phyloP scores from a whole-genome alignment of 352 stramenopile species.

The Phytopythium cucurbitacearum region DNA sequence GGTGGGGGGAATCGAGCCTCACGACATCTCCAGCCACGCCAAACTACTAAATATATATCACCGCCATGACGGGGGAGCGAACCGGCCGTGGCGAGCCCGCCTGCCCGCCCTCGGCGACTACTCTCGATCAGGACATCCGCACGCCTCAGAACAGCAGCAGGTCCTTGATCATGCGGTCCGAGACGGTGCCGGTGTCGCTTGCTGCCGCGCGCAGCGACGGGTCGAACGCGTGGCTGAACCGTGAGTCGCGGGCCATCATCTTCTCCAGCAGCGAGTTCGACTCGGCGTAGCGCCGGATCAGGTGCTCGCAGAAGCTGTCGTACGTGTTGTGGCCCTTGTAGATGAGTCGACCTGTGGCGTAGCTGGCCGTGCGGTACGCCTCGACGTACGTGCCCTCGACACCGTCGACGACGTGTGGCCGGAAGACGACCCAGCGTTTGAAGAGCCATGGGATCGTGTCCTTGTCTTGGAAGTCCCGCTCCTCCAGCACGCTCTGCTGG shows the following conservation, averaged over 20 bases:
- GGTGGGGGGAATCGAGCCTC: no score
- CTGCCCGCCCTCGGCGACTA: slow-evolving; percentile 6
- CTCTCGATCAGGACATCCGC: slow-evolving; percentile 9
- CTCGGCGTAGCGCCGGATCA: slow-evolving; percentile 84
- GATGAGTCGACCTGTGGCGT: slow-evolving; percentile 75
- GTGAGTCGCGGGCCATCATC: slow-evolving; percentile 78
- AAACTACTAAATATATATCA: no score
- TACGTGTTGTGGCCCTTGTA: slow-evolving; percentile 90
- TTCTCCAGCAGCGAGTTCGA: slow-evolving; percentile 77
- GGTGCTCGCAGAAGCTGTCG: slow-evolving; percentile 86
- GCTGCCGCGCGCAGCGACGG: slow-evolving; percentile 28
- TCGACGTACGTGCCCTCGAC: slow-evolving; percentile 78
- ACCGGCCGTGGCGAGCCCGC: no score
- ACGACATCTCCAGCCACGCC: no score
- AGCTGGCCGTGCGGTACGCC: slow-evolving; percentile 79
- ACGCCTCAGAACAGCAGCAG: slow-evolving; percentile 68
- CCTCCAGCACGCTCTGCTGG: slow-evolving; percentile 80
- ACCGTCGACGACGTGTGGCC: slow-evolving; percentile 58
- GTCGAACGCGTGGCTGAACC: slow-evolving; percentile 59
- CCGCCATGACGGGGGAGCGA: no score
- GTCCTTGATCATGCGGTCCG: slow-evolving; percentile 83
- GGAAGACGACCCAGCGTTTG: slow-evolving; percentile 87
- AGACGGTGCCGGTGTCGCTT: slow-evolving; percentile 58
- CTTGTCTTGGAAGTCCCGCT: slow-evolving; percentile 80
- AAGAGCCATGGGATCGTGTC: slow-evolving; percentile 82